These are phyloP conservation scores for Kurtzmaniella natalensis DNA, from an alignment of 1,139 yeast genomes.

Conservation along the genomic window DNA sequence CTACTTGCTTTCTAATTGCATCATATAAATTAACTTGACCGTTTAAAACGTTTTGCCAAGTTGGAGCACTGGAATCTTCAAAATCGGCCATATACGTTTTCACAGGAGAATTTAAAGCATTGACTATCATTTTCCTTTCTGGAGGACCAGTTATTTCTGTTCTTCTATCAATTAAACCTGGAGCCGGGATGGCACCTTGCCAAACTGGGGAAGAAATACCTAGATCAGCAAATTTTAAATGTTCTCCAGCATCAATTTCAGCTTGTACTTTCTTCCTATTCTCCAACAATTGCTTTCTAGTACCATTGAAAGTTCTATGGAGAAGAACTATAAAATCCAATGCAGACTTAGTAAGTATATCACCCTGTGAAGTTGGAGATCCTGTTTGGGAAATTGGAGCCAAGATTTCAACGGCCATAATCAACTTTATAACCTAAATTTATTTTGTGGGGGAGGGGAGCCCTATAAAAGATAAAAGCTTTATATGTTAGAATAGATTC, in stretches of 20 bases:
- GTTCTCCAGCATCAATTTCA: conserved; percentile 11
- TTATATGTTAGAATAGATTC: too few relatives aligned
- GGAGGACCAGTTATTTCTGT: conserved; percentile 19
- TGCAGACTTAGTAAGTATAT: conserved; percentile 14
- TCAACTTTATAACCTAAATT: too few relatives aligned
- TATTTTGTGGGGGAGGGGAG: too few relatives aligned
- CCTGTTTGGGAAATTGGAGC: conserved; percentile 11
- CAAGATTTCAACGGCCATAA: conserved; percentile 9
- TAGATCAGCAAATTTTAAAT: conserved; percentile 12
- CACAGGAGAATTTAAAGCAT: conserved; percentile 17
- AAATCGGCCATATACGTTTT: conserved; percentile 18
- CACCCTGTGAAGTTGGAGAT: conserved; percentile 14
- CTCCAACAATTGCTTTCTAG: conserved; percentile 12
- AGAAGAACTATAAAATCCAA: conserved; percentile 14
- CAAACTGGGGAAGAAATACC: conserved; percentile 12
- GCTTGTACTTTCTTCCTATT: conserved; percentile 13
- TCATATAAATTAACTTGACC: conserved; percentile 18
- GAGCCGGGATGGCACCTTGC: conserved; percentile 14
- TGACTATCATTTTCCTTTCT: conserved; percentile 17
- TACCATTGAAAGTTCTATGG: conserved; percentile 14
- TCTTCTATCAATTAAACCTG: conserved; percentile 15
- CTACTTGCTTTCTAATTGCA: conserved; percentile 14
- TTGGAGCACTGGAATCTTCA: conserved; percentile 16
- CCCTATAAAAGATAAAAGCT: too few relatives aligned
- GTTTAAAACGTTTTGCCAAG: conserved; percentile 25